Base-by-base conservation (phyloP, 345 rosid species). In the Eucalyptus polybractea region DNA sequence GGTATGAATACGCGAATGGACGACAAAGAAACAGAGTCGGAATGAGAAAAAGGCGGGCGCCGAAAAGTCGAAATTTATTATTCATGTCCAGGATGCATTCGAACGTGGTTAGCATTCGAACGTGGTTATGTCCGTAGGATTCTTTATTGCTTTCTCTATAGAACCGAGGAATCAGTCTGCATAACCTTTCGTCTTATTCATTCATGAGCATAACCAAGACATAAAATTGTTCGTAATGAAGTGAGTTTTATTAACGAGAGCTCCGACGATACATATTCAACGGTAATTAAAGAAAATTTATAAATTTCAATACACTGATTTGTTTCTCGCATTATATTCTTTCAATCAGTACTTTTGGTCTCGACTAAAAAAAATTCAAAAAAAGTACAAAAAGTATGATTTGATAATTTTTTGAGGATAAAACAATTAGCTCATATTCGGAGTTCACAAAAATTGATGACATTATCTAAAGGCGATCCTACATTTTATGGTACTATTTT, bases 121-220 rank as follows among this genome's bases (percentile, higher is more conserved):
- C 65, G 65, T 25, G 6, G 29, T 0, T 10, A 0, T 24, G n/a
- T 24, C 5, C n/a, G 2, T 58, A 58, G 13, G 13, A 5, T 58
- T 24, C 60, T 56, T 8, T 22, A 4, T 51, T 51, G 0, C 22
- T 51, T 51, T 51, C 56, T 51, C 56, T 22, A 51, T 51, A 10
- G 65, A 58, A 24, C 8, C 65, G 65, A 58, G 65, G 14, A 58
- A 58, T 24, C n/a, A 10, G 65, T 58, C 65, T n/a, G 12, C 65
- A 58, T 58, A 25, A 60, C 14, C 67, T 60, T 60, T 60, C 67
- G 13, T 60, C 29, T 60, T 60, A 25, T 25, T 60, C n/a, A 60
- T 25, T 25, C 13, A 25, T 27, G 7, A 60, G n/a, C 31, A 60
- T 11, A 24, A 60, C 13, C 67, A 60, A 4, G 67, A 25, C 67